Conservation (phyloP, 768 basidiomycete genomes). For the Phanerochaete carnosa region DNA sequence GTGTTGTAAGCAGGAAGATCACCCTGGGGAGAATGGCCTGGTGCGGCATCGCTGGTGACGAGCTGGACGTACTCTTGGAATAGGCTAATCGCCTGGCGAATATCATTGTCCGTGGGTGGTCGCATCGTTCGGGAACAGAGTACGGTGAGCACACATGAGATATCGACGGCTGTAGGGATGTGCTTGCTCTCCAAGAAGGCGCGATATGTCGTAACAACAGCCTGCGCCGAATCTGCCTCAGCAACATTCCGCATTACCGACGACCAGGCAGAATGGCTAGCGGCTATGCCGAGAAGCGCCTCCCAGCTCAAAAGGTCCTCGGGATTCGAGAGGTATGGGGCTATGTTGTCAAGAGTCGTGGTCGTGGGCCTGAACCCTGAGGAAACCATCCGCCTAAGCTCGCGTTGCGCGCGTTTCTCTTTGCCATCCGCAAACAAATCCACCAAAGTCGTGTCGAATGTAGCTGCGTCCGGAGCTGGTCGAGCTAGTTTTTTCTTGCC, state of each 20-base stretch:
- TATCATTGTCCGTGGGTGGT: slow-evolving; percentile 34
- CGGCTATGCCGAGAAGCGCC: background rate
- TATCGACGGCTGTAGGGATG: slow-evolving; percentile 44
- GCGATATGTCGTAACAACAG: slow-evolving; percentile 45
- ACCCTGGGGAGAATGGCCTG: background rate
- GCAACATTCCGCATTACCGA: slow-evolving; percentile 46
- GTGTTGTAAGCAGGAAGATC: slow-evolving; percentile 44
- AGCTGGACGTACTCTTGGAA: slow-evolving; percentile 44
- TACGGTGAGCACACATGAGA: slow-evolving; percentile 51
- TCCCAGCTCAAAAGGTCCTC: background rate
- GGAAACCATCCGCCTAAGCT: background rate
- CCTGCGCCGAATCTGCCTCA: slow-evolving; percentile 16
- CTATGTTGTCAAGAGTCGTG: background rate
- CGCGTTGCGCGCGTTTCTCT: background rate
- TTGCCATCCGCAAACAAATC: background rate
- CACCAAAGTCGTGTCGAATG: no score
- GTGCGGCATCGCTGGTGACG: background rate
- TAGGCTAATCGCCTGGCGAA: slow-evolving; percentile 53
- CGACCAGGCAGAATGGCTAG: slow-evolving; percentile 35
- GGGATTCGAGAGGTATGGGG: background rate
- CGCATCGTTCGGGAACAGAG: slow-evolving; percentile 41
- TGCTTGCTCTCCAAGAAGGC: slow-evolving; percentile 41
- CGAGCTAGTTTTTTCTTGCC: no score
- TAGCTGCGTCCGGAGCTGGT: no score
- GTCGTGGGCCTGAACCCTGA: background rate